These are phyloP conservation scores for Verticillium nubilum DNA, from an alignment of 2,329 filamentous ascomycete species.

Conservation along the genomic window DNA sequence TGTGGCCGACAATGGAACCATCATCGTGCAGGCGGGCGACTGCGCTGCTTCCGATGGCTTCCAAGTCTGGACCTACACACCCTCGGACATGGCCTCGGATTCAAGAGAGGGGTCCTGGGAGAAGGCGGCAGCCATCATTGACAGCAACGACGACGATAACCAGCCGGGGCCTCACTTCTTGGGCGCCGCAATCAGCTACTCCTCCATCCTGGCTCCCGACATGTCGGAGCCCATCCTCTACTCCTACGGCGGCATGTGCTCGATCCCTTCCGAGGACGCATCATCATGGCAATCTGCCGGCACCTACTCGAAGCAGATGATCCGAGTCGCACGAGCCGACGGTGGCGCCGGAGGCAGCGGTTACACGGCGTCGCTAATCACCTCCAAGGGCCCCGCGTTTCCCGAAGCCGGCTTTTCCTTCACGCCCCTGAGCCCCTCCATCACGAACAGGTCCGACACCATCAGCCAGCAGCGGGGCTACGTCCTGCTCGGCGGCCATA, in stretches of 20 bases:
- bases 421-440: constrained; percentile 66
- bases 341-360: constrained; percentile 18
- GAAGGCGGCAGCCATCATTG: constrained; percentile 19
- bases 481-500: constrained; percentile 82
- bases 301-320: constrained; percentile 76
- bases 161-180: constrained; percentile 41
- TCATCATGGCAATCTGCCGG: constrained; percentile 61
- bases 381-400: constrained; percentile 35
- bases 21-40: constrained; percentile 70
- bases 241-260: constrained; percentile 89
- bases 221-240: constrained; percentile 57
- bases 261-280: constrained; percentile 33
- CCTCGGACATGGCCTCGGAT: constrained; percentile 32
- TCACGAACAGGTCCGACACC: constrained; percentile 59
- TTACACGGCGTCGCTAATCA: constrained; percentile 30
- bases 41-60: constrained; percentile 53
- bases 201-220: constrained; percentile 48
- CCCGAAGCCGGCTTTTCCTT: constrained; percentile 84
- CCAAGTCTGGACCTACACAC: constrained; percentile 63
- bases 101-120: constrained; percentile 35
- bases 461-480: constrained; percentile 72
- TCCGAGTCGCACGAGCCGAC: constrained; percentile 51
- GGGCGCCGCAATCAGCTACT: constrained; percentile 60
- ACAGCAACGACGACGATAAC: constrained; percentile 12
- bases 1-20: constrained; percentile 60